Base-by-base conservation (phyloP, 805 yeast species). In the Lachancea kluyveri region DNA sequence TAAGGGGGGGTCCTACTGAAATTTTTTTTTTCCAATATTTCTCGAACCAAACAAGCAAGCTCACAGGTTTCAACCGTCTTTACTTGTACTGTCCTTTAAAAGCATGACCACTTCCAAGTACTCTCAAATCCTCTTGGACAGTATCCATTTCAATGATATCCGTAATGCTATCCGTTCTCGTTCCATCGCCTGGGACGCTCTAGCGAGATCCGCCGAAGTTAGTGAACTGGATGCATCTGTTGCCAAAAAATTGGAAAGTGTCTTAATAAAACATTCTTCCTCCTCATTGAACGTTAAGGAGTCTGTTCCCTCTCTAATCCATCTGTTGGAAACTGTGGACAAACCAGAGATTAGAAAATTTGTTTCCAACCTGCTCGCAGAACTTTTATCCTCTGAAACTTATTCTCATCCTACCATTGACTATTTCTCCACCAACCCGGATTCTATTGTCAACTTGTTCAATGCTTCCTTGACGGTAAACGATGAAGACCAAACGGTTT, bases 141-240 rank as follows among this genome's bases (percentile, higher is more conserved):
- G 85, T 55, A 70, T 70, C 19, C 76, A 71, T 46, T 65, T 84
- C 50, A 68, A 70, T 36, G 88, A 79, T 46, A 70, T 79, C 32
- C 68, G 79, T 45, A 66, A 70, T 42, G 75, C 74, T 40, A 77
- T 86, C 41, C 68, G 92, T 48, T 79, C 83, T 39, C 73, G 92
- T 42, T 77, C 88, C 19, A 74, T 87, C 35, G 94, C 94, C 19
- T 88, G 96, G 96, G 94, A 84, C 50, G 94, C 94, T 7, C 76
- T 82, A 46, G 78, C 83, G 8, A 70, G 95, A 34, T 78, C 88
- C 12, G 77, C 74, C 28, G 71, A 77, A 26, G 65, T 88, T 22
- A 62, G 78, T 26, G 70, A 69, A 30, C 74, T 73, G 39, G 92
- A 85, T 53, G 90, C 88, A 8, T 69, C 69, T 31, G 60, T 45